A percentile compares a stretch with the other conserved stretches of the same genome.
Conservation (phyloP, 2,329 filamentous ascomycete species). For the Torrubiella hemipterigena region DNA sequence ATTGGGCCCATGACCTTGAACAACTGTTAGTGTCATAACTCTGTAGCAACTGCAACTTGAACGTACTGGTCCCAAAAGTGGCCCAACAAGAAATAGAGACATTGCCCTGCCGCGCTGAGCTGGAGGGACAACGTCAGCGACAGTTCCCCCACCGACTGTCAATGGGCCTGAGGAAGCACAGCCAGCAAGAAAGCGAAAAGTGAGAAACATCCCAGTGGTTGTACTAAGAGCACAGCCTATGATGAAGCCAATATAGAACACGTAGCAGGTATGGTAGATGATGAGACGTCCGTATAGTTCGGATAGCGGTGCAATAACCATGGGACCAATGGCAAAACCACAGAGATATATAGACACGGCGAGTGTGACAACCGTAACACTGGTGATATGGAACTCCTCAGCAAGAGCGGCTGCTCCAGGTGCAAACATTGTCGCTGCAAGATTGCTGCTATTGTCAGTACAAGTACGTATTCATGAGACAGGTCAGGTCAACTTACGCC, state of each 20-base stretch:
- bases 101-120: slow-evolving; percentile 49
- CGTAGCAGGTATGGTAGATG: slow-evolving; percentile 19
- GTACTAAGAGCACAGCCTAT: slow-evolving; percentile 31
- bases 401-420: slow-evolving; percentile 39
- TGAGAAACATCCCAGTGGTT: slow-evolving; percentile 46
- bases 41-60: background rate
- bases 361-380: slow-evolving; percentile 22
- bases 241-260: slow-evolving; percentile 41
- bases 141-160: slow-evolving; percentile 51
- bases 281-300: slow-evolving; percentile 45
- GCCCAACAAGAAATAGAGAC: slow-evolving; percentile 48
- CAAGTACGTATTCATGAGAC: slow-evolving; percentile 1
- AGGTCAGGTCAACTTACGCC: slow-evolving; percentile 4
- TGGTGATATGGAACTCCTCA: slow-evolving; percentile 22
- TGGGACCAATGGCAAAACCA: slow-evolving; percentile 41
- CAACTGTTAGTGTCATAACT: too few species aligned
- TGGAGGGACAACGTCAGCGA: slow-evolving; percentile 48
- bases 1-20: slow-evolving; percentile 12
- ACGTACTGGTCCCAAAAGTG: slow-evolving; percentile 40
- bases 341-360: slow-evolving; percentile 30
- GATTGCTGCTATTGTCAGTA: slow-evolving; percentile 8
- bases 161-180: slow-evolving; percentile 49
- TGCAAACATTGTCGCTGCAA: slow-evolving; percentile 20
- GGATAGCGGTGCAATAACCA: slow-evolving; percentile 48
- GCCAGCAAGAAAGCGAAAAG: slow-evolving; percentile 47